Percentiles rank a stretch among this genome's conserved stretches.
Conservation (phyloP, 805 yeast genomes). For the Tetrapisispora namnaoensis region DNA sequence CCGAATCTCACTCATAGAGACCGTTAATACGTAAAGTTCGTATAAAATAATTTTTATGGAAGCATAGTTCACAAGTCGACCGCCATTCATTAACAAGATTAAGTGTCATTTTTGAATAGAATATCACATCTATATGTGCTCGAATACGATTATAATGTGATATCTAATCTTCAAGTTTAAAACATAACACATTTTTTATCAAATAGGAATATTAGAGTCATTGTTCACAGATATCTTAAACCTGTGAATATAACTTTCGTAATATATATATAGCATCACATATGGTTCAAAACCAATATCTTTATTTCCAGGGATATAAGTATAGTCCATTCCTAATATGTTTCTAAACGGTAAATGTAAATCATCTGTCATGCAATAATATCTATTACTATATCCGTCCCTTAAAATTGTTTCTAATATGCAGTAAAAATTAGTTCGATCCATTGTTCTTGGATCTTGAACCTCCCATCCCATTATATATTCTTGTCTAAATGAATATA, state of each 20-base stretch:
- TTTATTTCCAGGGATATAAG: conserved; percentile 10
- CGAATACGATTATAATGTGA: too few species aligned
- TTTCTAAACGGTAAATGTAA: conserved; percentile 12
- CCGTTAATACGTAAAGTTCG: background rate
- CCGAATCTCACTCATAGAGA: too few species aligned
- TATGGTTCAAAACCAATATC: conserved; percentile 5
- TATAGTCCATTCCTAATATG: conserved; percentile 17
- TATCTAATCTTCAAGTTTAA: too few species aligned
- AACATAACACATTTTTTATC: too few species aligned
- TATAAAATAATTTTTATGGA: background rate
- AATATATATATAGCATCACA: conserved; percentile 10
- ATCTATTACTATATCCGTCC: background rate
- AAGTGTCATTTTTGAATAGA: too few species aligned
- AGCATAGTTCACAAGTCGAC: too few species aligned
- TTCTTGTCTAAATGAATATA: conserved; percentile 24
- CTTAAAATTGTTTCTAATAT: background rate
- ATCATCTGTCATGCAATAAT: conserved; percentile 13
- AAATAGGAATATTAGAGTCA: background rate
- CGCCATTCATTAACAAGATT: too few species aligned
- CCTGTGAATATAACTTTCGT: background rate
- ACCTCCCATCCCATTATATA: conserved; percentile 21
- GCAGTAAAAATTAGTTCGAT: conserved; percentile 4
- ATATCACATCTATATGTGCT: too few species aligned
- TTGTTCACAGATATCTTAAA: background rate
- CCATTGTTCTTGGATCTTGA: conserved; percentile 11